Evolutionary conservation across 352 stramenopile species (phyloP), one percentile per base, ranked within the genome.

Genomic region (Phytophthora pinifolia): DNA sequence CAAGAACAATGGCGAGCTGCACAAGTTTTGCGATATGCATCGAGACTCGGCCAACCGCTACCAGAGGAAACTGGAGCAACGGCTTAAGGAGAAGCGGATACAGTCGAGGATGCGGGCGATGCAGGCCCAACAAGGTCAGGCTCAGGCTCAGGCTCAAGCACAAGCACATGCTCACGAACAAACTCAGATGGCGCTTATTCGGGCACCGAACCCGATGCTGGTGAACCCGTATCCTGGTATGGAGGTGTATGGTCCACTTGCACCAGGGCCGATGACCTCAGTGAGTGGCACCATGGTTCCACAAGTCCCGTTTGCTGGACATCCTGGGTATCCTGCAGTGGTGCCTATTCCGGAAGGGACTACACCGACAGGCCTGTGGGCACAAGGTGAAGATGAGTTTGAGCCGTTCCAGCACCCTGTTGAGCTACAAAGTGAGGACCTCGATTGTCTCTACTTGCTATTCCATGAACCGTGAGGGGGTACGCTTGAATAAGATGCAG

Each of bases 21-120:
- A 89, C 65, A 82, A 76, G 35, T 81, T 89, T 46, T 89, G 79
- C 44, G 74, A 86, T 47, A 67, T 53, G 27, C 79, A 89, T 36
- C 76, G 79, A 10, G 62, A 67, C 35, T 76, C 68, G 6, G 79
- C 79, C 20, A 89, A 89, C 54, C 67, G 76, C 44, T 82, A 80
- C 44, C 79, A 89, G 53, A 65, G 77, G 4, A 80, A 81, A 20
- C 55, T 86, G 20, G 76, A 89, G 45, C 57, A 72, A 36, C 62
- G 72, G 9, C 63, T 73, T 32, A 68, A 69, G 53, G 47, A 69
- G 41, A 67, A 72, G 44, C 29, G 64, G 29, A 65, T 69, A 45
- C 59, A 68, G 48, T 69, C 59, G 6, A 55, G 61, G 6, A 54
- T 69, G 25, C 52, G 70, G 18, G 64, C 65, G 35, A 27, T 75